Percentiles rank a stretch among this genome's conserved stretches.
These are phyloP conservation scores for Cladorrhinum samala DNA, from an alignment of 495 filamentous ascomycete genomes.

Conservation along the genomic window DNA sequence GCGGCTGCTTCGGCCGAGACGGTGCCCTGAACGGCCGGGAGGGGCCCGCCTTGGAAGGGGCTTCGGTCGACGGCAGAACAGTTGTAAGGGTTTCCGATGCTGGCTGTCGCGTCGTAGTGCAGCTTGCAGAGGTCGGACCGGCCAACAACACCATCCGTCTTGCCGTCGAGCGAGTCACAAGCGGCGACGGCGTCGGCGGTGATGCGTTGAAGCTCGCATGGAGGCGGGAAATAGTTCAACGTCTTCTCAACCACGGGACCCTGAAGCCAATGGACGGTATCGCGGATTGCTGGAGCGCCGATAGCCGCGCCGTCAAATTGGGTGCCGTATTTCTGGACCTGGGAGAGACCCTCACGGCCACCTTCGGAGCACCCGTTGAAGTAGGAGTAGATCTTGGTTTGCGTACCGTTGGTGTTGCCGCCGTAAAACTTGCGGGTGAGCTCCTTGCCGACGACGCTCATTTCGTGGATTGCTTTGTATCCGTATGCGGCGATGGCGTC, in stretches of 20 bases:
- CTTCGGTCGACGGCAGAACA: constrained; percentile 32
- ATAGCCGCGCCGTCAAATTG: constrained; percentile 46
- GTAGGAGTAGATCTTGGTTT: constrained; percentile 44
- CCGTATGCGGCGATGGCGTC: constrained; percentile 42
- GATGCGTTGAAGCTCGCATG: constrained; percentile 47
- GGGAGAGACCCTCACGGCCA: constrained; percentile 47
- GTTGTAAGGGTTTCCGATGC: constrained; percentile 43
- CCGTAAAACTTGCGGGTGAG: constrained; percentile 33
- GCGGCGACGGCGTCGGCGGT: constrained; percentile 45
- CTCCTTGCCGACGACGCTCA: constrained; percentile 28
- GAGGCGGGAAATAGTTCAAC: constrained; percentile 44
- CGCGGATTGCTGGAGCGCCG: constrained; percentile 50
- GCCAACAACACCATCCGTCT: constrained; percentile 46
- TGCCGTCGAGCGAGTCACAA: constrained; percentile 49
- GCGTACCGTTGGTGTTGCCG: background rate
- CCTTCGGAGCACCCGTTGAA: constrained; percentile 51
- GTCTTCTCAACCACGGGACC: constrained; percentile 40
- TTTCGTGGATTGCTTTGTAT: constrained; percentile 29
- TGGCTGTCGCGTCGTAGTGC: constrained; percentile 37
- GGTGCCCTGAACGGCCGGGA: constrained; percentile 41
- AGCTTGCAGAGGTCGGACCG: constrained; percentile 48
- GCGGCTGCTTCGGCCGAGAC: constrained; percentile 35
- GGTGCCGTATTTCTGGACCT: constrained; percentile 46
- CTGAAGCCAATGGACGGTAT: constrained; percentile 44
- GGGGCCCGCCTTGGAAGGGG: background rate